phyloP scores from a whole-genome alignment of 345 rosid species.

The Salix arbutifolia region DNA sequence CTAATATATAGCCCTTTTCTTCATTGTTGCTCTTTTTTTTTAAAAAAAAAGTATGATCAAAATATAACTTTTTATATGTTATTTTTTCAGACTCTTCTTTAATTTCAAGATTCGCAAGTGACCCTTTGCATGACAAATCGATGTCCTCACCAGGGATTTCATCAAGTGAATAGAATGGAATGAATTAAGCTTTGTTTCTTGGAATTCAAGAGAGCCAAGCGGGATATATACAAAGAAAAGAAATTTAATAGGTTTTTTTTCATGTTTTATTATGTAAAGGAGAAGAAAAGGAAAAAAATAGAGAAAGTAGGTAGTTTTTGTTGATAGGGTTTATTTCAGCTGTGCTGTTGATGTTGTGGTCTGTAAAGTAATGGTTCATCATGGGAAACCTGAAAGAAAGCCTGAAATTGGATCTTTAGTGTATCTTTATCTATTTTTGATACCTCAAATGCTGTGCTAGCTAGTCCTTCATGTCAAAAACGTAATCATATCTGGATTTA shows the following conservation, averaged over 20 bases:
- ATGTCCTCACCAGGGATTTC: slow-evolving; percentile 16
- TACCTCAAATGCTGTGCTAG: background rate
- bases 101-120: slow-evolving; percentile 15
- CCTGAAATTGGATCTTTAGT: background rate
- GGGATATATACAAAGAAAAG: background rate
- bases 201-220: background rate
- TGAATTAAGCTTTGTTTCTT: background rate
- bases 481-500: slow-evolving; percentile 7
- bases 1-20: background rate
- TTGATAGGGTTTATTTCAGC: background rate
- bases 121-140: background rate
- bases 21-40: background rate
- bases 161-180: background rate
- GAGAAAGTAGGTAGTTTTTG: background rate
- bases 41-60: background rate
- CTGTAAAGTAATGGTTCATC: slow-evolving; percentile 4
- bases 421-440: background rate
- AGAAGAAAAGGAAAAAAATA: background rate
- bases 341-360: background rate
- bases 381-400: slow-evolving; percentile 3
- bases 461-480: background rate
- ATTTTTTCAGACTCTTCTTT: slow-evolving; percentile 18
- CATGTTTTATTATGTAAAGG: background rate
- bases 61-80: background rate
- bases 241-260: background rate